Conservation (phyloP, 1,284 basidiomycete genomes). For the Cryptococcus depauperatus region DNA sequence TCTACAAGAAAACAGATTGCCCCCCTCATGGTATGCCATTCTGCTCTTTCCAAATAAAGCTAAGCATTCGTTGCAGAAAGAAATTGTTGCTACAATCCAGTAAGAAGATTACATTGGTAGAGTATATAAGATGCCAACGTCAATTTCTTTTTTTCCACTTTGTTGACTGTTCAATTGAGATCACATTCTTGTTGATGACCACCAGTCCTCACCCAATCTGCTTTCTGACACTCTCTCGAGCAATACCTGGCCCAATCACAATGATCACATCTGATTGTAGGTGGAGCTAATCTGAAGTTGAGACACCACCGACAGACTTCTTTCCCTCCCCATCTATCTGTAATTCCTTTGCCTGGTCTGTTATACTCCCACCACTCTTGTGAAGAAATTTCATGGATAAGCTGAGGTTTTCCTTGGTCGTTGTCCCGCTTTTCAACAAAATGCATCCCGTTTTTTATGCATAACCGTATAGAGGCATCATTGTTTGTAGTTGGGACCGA, state of each 20-base stretch:
- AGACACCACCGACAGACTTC: conserved; percentile 39
- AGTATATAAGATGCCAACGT: too few species aligned
- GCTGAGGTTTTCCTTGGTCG: conserved; percentile 25
- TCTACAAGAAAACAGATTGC: conserved; percentile 74
- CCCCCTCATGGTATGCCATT: conserved; percentile 54
- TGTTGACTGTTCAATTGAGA: too few species aligned
- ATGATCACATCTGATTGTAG: conserved; percentile 16
- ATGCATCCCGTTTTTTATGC: conserved; percentile 25
- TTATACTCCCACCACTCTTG: conserved; percentile 31
- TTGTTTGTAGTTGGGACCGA: conserved; percentile 34
- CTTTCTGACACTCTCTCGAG: conserved; percentile 37
- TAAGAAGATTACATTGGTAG: too few species aligned
- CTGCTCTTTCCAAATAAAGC: neutral
- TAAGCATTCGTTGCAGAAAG: too few species aligned
- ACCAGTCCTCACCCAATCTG: conserved; percentile 30
- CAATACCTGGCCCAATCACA: conserved; percentile 43
- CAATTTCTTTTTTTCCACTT: too few species aligned
- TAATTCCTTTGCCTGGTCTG: conserved; percentile 13
- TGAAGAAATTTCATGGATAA: conserved; percentile 32
- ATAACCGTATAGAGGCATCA: conserved; percentile 35
- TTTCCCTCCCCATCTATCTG: conserved; percentile 29
- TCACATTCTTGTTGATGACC: conserved; percentile 37
- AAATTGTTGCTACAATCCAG: too few species aligned
- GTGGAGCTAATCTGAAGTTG: conserved; percentile 22
- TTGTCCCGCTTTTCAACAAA: conserved; percentile 24